Evolutionary conservation across 768 basidiomycete genomes (phyloP).

Genomic region (Grammothele lineata): DNA sequence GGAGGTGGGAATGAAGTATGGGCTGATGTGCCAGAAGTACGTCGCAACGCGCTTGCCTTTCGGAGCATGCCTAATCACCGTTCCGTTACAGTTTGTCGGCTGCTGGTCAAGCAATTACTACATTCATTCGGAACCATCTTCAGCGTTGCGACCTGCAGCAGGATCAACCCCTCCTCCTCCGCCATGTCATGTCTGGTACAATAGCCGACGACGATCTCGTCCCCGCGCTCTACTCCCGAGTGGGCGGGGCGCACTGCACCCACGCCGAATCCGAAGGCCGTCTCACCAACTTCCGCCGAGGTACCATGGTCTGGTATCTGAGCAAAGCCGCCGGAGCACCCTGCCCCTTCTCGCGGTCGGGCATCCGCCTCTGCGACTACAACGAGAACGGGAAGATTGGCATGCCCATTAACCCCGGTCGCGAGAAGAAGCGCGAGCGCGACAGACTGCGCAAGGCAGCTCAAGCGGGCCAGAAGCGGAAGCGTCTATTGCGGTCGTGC

Average conservation of each 20-base stretch:
- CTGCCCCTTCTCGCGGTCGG: conserved; percentile 70
- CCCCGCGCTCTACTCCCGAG: conserved; percentile 63
- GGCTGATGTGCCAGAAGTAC: conserved; percentile 74
- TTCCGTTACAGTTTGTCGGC: conserved; percentile 54
- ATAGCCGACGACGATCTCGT: conserved; percentile 69
- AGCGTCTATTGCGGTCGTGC: conserved; percentile 34
- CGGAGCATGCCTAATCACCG: conserved; percentile 9
- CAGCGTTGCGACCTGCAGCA: conserved; percentile 66
- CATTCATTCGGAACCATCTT: conserved; percentile 74
- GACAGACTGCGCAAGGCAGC: conserved; percentile 28
- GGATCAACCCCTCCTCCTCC: conserved; percentile 70
- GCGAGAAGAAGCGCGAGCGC: conserved; percentile 29
- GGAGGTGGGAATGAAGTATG: conserved; percentile 59
- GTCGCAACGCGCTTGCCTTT: conserved; percentile 24
- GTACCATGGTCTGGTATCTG: conserved; percentile 80
- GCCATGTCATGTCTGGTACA: conserved; percentile 70
- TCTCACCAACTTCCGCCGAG: conserved; percentile 69
- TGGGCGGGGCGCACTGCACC: conserved; percentile 57
- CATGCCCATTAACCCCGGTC: conserved; percentile 21
- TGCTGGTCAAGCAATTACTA: conserved; percentile 77
- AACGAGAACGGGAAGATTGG: conserved; percentile 43
- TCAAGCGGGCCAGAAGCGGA: conserved; percentile 44
- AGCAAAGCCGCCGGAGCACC: conserved; percentile 69
- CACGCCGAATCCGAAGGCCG: conserved; percentile 33
- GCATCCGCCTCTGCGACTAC: conserved; percentile 71